Evolutionary conservation across 2,329 filamentous ascomycete genomes (phyloP).

Genomic region (Xylariaceae sp.): DNA sequence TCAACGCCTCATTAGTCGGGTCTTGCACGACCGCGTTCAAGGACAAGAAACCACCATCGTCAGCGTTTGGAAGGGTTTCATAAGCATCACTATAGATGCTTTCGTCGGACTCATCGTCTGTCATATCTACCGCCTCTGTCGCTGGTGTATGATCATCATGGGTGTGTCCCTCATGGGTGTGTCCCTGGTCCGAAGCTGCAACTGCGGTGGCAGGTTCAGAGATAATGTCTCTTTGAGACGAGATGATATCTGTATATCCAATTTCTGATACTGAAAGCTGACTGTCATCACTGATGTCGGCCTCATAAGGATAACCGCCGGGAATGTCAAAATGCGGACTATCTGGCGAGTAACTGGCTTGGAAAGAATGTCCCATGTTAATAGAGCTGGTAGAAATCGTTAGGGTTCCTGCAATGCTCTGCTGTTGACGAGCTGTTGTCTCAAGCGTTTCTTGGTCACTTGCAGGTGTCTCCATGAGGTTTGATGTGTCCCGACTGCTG

Average conservation of each 20-base stretch:
- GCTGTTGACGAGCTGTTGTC: neutral
- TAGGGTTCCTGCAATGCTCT: conserved; percentile 40
- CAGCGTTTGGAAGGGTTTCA: conserved; percentile 62
- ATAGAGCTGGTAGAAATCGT: conserved; percentile 42
- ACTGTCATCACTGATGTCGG: conserved; percentile 7
- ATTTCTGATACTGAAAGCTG: conserved; percentile 1
- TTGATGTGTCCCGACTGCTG: conserved; percentile 13
- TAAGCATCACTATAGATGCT: conserved; percentile 70
- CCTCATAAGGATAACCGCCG: conserved; percentile 50
- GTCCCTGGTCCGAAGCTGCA: conserved; percentile 16
- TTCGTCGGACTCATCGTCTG: conserved; percentile 38
- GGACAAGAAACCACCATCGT: conserved; percentile 64
- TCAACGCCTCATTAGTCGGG: conserved; percentile 47
- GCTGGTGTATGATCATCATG: conserved; percentile 27
- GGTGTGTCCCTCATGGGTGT: conserved; percentile 16
- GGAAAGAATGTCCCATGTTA: conserved; percentile 17
- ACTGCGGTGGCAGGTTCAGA: conserved; percentile 26
- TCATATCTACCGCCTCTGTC: conserved; percentile 34
- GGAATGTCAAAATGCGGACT: conserved; percentile 47
- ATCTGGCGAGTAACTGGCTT: conserved; percentile 10
- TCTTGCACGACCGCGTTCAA: conserved; percentile 66
- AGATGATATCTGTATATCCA: neutral
- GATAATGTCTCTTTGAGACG: conserved; percentile 13
- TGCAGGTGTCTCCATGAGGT: conserved; percentile 16
- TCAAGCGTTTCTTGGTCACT: conserved; percentile 1